A percentile compares a stretch with the other conserved stretches of the same genome.
Conservation (phyloP, 176 grass and related monocot species). For the Eleusine coracana region DNA sequence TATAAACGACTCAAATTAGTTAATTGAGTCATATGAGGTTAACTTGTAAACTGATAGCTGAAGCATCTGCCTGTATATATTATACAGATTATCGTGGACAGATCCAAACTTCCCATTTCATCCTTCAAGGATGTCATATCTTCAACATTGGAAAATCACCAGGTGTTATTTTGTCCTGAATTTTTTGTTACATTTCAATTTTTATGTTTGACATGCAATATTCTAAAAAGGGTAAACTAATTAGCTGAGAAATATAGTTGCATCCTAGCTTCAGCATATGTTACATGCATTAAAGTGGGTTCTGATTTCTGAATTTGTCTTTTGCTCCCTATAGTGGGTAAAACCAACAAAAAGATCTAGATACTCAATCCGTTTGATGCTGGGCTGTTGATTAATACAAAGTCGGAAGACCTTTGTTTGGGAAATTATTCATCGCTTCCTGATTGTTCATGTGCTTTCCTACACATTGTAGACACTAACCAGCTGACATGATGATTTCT, state of each 20-base stretch:
- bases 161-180: conserved; percentile 55
- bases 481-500: neutral
- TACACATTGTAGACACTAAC: conserved; percentile 8
- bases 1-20: neutral
- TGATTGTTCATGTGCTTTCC: conserved; percentile 17
- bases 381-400: neutral
- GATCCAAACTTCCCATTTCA: conserved; percentile 92
- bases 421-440: neutral
- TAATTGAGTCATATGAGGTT: conserved; percentile 19
- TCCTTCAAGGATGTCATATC: conserved; percentile 80
- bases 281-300: conserved; percentile 25
- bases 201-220: neutral
- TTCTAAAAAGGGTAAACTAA: neutral
- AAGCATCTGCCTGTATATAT: conserved; percentile 51
- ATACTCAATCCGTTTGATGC: conserved; percentile 5
- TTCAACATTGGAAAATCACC: conserved; percentile 78
- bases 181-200: conserved; percentile 21
- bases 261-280: conserved; percentile 12
- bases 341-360: conserved; percentile 3
- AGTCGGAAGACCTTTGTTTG: neutral
- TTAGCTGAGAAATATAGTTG: conserved; percentile 10
- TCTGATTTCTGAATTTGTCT: neutral
- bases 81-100: conserved; percentile 72
- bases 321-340: neutral
- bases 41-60: conserved; percentile 34